phyloP scores from a whole-genome alignment of 257 asterid genomes.

The Datura wrightii region DNA sequence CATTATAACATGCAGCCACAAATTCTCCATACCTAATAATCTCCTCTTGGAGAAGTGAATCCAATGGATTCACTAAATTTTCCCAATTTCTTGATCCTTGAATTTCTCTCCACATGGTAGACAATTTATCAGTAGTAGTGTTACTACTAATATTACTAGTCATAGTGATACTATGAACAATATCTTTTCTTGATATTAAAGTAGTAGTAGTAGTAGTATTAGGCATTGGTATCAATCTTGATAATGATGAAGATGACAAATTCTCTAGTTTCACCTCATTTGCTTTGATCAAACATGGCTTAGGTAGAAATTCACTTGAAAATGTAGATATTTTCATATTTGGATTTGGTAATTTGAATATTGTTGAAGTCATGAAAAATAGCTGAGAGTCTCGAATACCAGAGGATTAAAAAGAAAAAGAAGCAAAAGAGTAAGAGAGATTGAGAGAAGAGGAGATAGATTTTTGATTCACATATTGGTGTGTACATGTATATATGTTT shows the following conservation, averaged over 20 bases:
- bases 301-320: slow-evolving; percentile 22
- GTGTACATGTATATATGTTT: not conserved
- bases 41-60: slow-evolving; percentile 57
- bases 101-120: slow-evolving; percentile 57
- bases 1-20: slow-evolving; percentile 66
- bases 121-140: slow-evolving; percentile 32
- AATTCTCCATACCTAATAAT: slow-evolving; percentile 66
- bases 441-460: not conserved
- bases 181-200: not conserved
- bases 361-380: not conserved
- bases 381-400: not conserved
- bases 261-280: not conserved
- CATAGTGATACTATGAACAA: not conserved
- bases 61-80: slow-evolving; percentile 58
- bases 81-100: slow-evolving; percentile 67
- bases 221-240: not conserved
- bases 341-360: not conserved
- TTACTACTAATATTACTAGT: not conserved
- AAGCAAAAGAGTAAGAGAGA: not conserved
- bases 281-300: not conserved
- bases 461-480: not conserved
- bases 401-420: not conserved
- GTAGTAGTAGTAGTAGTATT: not conserved
- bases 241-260: not conserved
- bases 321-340: not conserved